These are phyloP conservation scores for Malus hybrid DNA, from an alignment of 331 rosid species.

Conservation along the genomic window DNA sequence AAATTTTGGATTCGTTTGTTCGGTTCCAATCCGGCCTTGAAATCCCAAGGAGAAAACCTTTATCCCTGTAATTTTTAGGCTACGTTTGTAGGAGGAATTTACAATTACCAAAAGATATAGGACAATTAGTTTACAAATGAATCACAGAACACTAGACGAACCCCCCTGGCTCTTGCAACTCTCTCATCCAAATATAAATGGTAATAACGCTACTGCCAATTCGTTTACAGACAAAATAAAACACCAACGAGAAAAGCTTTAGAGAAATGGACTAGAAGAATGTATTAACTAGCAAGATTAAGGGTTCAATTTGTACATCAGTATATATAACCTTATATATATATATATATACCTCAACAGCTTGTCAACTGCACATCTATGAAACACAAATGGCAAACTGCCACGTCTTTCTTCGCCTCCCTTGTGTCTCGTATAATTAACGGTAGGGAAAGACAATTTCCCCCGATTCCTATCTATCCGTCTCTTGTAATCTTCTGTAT, in stretches of 20 bases:
- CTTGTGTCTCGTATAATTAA: slow-evolving; percentile 20
- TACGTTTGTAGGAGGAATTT: no score
- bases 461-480: slow-evolving; percentile 20
- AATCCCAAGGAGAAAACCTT: slow-evolving; percentile 8
- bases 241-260: background rate
- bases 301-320: slow-evolving; percentile 45
- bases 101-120: no score
- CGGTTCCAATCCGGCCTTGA: slow-evolving; percentile 16
- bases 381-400: slow-evolving; percentile 44
- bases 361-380: slow-evolving; percentile 49
- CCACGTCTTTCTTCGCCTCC: slow-evolving; percentile 26
- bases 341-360: slow-evolving; percentile 44
- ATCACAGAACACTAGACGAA: no score
- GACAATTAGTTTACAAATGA: no score
- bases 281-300: background rate
- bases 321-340: slow-evolving; percentile 21
- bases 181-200: background rate
- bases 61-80: no score
- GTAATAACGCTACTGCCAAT: background rate
- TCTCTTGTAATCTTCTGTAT: slow-evolving; percentile 22
- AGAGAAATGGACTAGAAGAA: background rate
- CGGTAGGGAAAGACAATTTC: slow-evolving; percentile 25
- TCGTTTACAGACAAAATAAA: background rate
- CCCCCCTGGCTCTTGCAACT: no score
- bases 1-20: slow-evolving; percentile 16